These are phyloP conservation scores for Leishmania lainsoni DNA, from an alignment of 208 protist species.

Conservation along the genomic window DNA sequence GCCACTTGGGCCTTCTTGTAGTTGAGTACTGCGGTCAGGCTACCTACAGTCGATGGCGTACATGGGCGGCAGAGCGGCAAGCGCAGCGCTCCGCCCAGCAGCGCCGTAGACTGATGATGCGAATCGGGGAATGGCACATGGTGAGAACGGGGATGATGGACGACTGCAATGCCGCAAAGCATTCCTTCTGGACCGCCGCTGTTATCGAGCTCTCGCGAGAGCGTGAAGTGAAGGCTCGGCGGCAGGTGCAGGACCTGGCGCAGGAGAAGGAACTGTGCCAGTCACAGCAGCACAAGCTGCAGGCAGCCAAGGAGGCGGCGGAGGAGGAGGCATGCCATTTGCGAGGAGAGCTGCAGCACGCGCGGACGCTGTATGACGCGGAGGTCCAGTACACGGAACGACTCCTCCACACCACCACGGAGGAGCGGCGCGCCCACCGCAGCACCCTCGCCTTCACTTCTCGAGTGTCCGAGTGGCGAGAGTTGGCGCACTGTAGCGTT, in stretches of 20 bases:
- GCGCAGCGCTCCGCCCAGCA: slow-evolving; percentile 10
- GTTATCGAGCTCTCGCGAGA: background rate
- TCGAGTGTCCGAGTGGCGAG: slow-evolving; percentile 9
- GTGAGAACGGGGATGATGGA: background rate
- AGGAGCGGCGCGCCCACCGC: slow-evolving; percentile 10
- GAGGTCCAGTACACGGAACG: slow-evolving; percentile 11
- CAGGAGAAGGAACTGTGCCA: slow-evolving; percentile 9
- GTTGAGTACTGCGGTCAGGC: slow-evolving; percentile 55
- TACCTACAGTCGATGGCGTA: slow-evolving; percentile 38
- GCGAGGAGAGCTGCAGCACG: slow-evolving; percentile 23
- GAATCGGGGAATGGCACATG: slow-evolving; percentile 7
- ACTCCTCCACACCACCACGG: background rate
- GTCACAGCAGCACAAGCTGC: slow-evolving; percentile 9
- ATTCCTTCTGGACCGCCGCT: background rate
- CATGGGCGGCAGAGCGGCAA: slow-evolving; percentile 27
- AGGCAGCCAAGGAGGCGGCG: slow-evolving; percentile 3
- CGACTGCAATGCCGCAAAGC: slow-evolving; percentile 1
- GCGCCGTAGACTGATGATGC: slow-evolving; percentile 5
- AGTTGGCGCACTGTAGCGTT: background rate
- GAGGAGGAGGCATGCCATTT: slow-evolving; percentile 13
- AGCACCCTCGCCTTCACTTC: background rate
- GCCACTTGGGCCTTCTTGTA: slow-evolving; percentile 27
- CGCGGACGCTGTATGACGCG: slow-evolving; percentile 11
- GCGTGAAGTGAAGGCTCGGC: background rate
- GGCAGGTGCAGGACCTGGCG: background rate